Conservation (phyloP, 352 stramenopile genomes). For the Stramenopiles sp. region DNA sequence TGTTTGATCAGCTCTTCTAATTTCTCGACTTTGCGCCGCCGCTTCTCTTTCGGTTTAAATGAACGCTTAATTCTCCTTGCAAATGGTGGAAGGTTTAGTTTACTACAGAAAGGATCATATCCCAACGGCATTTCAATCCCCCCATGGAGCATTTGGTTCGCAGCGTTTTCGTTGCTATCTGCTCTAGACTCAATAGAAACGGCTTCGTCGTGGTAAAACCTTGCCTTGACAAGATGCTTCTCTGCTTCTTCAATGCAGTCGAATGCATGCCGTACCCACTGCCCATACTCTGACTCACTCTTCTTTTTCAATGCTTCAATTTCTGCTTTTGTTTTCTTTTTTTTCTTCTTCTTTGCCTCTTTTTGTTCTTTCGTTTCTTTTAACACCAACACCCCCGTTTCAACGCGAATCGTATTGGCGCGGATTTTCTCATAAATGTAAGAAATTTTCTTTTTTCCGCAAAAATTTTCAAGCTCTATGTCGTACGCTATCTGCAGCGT, state of each 20-base stretch:
- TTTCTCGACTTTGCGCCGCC: neutral
- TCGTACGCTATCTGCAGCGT: neutral
- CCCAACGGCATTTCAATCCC: neutral
- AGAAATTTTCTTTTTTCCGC: neutral
- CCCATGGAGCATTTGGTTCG: neutral
- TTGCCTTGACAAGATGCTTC: neutral
- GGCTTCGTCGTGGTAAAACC: neutral
- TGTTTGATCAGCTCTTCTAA: too few species aligned
- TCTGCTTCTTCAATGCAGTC: neutral
- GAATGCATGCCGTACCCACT: neutral
- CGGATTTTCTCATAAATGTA: neutral
- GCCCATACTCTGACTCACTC: too few species aligned
- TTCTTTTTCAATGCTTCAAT: too few species aligned
- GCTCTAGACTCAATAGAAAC: neutral
- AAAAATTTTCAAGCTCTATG: neutral
- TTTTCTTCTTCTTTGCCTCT: neutral
- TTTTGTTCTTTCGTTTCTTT: neutral
- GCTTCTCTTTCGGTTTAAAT: neutral
- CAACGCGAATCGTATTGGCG: neutral
- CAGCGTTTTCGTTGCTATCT: neutral
- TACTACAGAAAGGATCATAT: neutral
- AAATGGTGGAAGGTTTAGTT: neutral
- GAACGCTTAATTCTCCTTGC: neutral
- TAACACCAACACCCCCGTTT: neutral
- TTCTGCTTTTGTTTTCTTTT: neutral